Percentiles rank a stretch among this genome's conserved stretches.
These are phyloP conservation scores for Talaromyces stipitatus DNA, from an alignment of 495 filamentous ascomycete genomes.

Conservation along the genomic window DNA sequence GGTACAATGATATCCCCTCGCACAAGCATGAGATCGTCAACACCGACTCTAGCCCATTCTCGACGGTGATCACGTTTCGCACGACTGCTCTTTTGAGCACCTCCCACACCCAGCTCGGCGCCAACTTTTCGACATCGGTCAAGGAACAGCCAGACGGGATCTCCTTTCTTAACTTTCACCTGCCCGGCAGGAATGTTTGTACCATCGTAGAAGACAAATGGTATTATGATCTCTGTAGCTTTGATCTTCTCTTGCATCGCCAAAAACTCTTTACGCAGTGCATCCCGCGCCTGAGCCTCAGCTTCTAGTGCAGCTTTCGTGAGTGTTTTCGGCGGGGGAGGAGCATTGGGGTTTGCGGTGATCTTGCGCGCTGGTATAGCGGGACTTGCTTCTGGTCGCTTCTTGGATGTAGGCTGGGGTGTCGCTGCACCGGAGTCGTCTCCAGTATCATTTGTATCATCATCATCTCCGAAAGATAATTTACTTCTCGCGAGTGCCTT, in stretches of 20 bases:
- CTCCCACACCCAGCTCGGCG: constrained; percentile 68
- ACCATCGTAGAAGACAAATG: constrained; percentile 98
- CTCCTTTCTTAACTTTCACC: constrained; percentile 85
- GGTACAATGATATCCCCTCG: constrained; percentile 88
- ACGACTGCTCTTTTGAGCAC: constrained; percentile 45
- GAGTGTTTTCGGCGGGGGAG: constrained; percentile 65
- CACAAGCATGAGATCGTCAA: constrained; percentile 96
- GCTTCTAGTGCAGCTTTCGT: constrained; percentile 79
- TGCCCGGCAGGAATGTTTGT: constrained; percentile 81
- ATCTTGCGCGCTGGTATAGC: constrained; percentile 40
- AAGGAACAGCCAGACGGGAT: constrained; percentile 82
- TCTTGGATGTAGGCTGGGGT: constrained; percentile 30
- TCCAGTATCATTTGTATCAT: constrained; percentile 38
- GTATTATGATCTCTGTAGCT: constrained; percentile 80
- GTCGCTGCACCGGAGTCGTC: constrained; percentile 25
- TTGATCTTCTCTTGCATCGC: constrained; percentile 80
- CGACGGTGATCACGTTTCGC: constrained; percentile 53
- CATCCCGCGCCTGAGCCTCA: constrained; percentile 76
- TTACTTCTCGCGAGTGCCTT: constrained; percentile 55
- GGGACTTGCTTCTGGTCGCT: constrained; percentile 30
- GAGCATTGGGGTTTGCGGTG: constrained; percentile 58
- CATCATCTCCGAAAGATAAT: constrained; percentile 60
- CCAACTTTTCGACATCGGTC: constrained; percentile 86
- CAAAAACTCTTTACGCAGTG: constrained; percentile 78
- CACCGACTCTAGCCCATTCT: constrained; percentile 88